Conservation (phyloP, 352 stramenopile genomes). For the Phytophthora melonis region DNA sequence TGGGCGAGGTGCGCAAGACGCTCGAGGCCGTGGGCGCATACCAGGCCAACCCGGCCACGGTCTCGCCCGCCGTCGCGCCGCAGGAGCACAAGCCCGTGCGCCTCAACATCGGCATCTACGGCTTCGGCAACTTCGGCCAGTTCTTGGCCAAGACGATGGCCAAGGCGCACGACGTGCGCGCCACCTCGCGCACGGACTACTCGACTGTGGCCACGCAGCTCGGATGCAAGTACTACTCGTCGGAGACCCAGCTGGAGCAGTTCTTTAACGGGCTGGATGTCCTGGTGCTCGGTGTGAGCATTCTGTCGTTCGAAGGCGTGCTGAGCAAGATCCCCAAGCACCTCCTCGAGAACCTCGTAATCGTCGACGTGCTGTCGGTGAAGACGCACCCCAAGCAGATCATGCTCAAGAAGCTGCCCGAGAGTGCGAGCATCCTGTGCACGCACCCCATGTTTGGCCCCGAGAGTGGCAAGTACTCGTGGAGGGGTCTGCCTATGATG, state of each 20-base stretch:
- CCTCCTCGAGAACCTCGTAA: constrained; percentile 87
- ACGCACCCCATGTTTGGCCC: constrained; percentile 99
- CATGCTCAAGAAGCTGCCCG: constrained; percentile 91
- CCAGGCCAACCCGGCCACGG: constrained; percentile 35
- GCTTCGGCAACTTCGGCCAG: constrained; percentile 98
- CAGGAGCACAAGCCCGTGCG: constrained; percentile 46
- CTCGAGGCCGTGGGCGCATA: constrained; percentile 63
- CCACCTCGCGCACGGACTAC: constrained; percentile 91
- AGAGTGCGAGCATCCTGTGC: constrained; percentile 94
- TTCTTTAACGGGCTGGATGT: constrained; percentile 96
- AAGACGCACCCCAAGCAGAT: constrained; percentile 97
- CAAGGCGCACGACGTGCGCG: constrained; percentile 92
- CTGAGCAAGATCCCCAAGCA: constrained; percentile 69
- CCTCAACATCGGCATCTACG: constrained; percentile 96
- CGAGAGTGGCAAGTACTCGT: constrained; percentile 95
- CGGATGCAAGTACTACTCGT: constrained; percentile 72
- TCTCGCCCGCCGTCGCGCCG: constrained; percentile 34
- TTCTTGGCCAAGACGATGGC: constrained; percentile 97
- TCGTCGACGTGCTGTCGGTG: constrained; percentile 98
- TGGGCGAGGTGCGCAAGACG: constrained; percentile 63
- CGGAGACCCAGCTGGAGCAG: constrained; percentile 73
- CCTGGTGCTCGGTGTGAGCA: constrained; percentile 92
- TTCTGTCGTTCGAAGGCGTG: constrained; percentile 81
- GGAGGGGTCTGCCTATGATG: constrained; percentile 96
- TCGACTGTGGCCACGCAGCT: constrained; percentile 52